A percentile compares a stretch with the other conserved stretches of the same genome.
Evolutionary conservation across 768 basidiomycete species (phyloP).

Genomic region (Auriscalpium orientale): DNA sequence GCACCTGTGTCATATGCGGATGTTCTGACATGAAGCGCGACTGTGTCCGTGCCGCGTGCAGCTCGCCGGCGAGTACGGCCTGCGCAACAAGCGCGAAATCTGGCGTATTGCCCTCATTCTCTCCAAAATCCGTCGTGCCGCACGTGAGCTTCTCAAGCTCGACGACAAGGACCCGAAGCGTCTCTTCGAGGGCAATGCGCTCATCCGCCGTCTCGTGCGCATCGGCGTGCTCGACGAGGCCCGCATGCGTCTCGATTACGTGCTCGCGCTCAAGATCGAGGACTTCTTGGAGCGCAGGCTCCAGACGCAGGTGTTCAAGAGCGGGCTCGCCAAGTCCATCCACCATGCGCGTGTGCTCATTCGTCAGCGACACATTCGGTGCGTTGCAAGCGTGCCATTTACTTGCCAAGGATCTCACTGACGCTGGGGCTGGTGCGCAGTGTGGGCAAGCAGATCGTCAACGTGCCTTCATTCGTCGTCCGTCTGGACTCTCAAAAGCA

Average conservation of each 20-base stretch:
- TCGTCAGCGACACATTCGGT: slow-evolving; percentile 98
- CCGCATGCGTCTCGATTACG: slow-evolving; percentile 99
- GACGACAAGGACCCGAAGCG: slow-evolving; percentile 99
- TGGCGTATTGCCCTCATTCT: slow-evolving; percentile 98
- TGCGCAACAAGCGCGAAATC: slow-evolving; percentile 99
- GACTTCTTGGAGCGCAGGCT: slow-evolving; percentile 99
- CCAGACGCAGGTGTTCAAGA: slow-evolving; percentile 99
- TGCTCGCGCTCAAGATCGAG: slow-evolving; percentile 97
- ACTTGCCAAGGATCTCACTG: not conserved
- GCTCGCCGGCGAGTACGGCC: slow-evolving; percentile 99
- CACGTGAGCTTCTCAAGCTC: slow-evolving; percentile 99
- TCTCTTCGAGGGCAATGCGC: slow-evolving; percentile 98
- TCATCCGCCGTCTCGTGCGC: slow-evolving; percentile 93
- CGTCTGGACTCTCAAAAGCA: slow-evolving; percentile 99
- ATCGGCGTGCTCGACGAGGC: slow-evolving; percentile 99
- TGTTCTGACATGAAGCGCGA: not conserved
- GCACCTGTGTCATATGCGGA: not conserved
- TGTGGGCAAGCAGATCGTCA: slow-evolving; percentile 98
- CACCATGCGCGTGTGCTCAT: slow-evolving; percentile 99
- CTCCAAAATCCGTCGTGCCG: slow-evolving; percentile 99
- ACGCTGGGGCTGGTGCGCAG: slow-evolving; percentile 29
- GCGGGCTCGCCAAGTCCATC: slow-evolving; percentile 93
- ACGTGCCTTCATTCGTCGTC: slow-evolving; percentile 97
- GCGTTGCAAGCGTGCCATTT: slow-evolving; percentile 20
- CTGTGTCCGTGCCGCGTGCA: slow-evolving; percentile 22